Base-by-base conservation (phyloP, 768 basidiomycete species). In the Lactifluus hygrophoroides region DNA sequence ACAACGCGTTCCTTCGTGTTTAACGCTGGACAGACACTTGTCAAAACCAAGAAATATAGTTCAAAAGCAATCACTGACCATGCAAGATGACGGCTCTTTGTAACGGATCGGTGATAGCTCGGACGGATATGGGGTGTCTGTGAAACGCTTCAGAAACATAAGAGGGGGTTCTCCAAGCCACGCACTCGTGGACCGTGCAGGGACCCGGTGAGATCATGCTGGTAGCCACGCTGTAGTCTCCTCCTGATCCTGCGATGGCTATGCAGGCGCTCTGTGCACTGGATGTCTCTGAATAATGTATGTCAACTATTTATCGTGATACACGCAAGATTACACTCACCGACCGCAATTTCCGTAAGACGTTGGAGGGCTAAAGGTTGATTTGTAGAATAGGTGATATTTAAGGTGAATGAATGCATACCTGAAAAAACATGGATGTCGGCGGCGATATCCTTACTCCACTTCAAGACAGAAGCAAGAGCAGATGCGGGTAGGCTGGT, bases 361-460 rank as follows among this genome's bases (percentile, higher is more conserved):
- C 84, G 72, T 64, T 84, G 83, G 27, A 88, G 71, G 10, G 85
- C 85, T 64, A 34, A 19, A 35, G 35, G 4, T 17, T 21, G 10
- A 30, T 35, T 38, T 38, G 27, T 25, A 53, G 48, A 30, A 79
- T 66, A 49, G 5, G 49, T 61, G 21, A 34, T 30, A n/a, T n/a
- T n/a, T n/a, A n/a, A 63, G 16, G 57, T 46, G 40, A 52, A 23
- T 58, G 14, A 32, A 38, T 2, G 54, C 68, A 37, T 62, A 80
- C 83, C 81, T 53, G 84, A 83, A 40, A 79, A 79, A 21, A 87
- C 69, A 62, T 86, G 85, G 42, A 87, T 85, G 67, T 86, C 84
- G 37, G 83, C 81, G 0, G 85, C 85, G 14, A 89, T 86, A 54
- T 85, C 82, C 67, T 85, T 84, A 64, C 83, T 86, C 81, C 84